phyloP scores from a whole-genome alignment of 2,329 filamentous ascomycete species.

The Lizonia empirigonia region DNA sequence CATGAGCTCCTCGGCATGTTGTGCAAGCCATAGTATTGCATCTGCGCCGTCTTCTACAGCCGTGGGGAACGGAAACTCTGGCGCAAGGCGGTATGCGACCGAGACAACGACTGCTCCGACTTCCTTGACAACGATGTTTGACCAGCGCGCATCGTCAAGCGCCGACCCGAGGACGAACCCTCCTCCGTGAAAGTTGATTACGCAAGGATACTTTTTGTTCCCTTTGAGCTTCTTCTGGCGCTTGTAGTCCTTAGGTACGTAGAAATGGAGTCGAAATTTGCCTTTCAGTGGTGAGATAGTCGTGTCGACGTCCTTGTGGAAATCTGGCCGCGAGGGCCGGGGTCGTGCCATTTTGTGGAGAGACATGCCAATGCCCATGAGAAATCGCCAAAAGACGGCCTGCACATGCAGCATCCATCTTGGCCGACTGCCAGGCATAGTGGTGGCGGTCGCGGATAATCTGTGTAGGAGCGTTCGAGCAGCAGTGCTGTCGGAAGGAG shows the following conservation, averaged over 20 bases:
- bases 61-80: constrained; percentile 66
- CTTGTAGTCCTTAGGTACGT: constrained; percentile 61
- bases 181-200: constrained; percentile 69
- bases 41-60: constrained; percentile 69
- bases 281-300: constrained; percentile 54
- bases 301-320: constrained; percentile 61
- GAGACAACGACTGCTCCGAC: constrained; percentile 64
- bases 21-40: constrained; percentile 63
- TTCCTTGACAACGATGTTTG: constrained; percentile 60
- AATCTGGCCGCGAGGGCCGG: constrained; percentile 64
- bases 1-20: constrained; percentile 61
- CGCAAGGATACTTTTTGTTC: constrained; percentile 59
- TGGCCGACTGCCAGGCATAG: constrained; percentile 45
- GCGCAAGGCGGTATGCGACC: constrained; percentile 66
- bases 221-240: constrained; percentile 49
- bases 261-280: constrained; percentile 63
- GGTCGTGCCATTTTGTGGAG: constrained; percentile 68
- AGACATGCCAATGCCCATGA: constrained; percentile 73
- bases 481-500: constrained; percentile 10
- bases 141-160: constrained; percentile 67
- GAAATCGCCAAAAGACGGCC: constrained; percentile 68
- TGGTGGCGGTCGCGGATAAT: background rate
- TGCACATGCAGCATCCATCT: constrained; percentile 67
- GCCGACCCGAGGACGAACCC: constrained; percentile 66
- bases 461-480: background rate